Base-by-base conservation (phyloP, 305 asterid species). In the Solanum hybrid region DNA sequence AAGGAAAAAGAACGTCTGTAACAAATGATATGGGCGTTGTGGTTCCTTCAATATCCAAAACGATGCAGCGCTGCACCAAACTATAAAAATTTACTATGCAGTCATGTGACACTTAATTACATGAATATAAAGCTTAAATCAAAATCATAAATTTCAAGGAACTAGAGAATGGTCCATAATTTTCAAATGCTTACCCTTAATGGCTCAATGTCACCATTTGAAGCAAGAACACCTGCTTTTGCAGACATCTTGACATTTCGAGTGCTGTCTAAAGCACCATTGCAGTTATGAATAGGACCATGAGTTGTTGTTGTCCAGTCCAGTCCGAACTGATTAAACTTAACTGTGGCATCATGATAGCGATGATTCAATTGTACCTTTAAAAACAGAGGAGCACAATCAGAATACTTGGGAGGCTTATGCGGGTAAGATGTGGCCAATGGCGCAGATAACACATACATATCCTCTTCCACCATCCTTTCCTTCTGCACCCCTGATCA, bases 21-120 rank as follows among this genome's bases (percentile, higher is more conserved):
- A 97, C 99, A 89, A 96, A 97, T n/a, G 98, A 95, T 93, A 98
- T 97, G 33, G 99, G 99, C 40, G 99, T 98, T 34, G 99, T 97
- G 82, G 99, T 98, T 90, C 99, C 99, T 91, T 98, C 99, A 42
- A 97, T 98, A 94, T 97, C 99, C 92, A 98, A 96, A 76, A 98
- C 96, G 86, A 98, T 92, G 94, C 99, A 95, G 6, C 89, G 94
- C 99, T 98, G 95, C 94, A 91, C 89, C 86, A 80, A 87, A 91
- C 84, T 11, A 31, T 18, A 78, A 7, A 67, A 77, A 86, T 67
- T 51, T 12, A 64, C 18, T 29, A 73, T 6, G 51, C 88, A n/a
- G 3, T 8, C 88, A 33, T 4, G 0, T 3, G 9, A 33, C 34
- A 33, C 88, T 51, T 10, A 51, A 14, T 35, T 18, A 51, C 4